Evolutionary conservation across 805 yeast genomes (phyloP).

Genomic region (Saturnispora bothae): DNA sequence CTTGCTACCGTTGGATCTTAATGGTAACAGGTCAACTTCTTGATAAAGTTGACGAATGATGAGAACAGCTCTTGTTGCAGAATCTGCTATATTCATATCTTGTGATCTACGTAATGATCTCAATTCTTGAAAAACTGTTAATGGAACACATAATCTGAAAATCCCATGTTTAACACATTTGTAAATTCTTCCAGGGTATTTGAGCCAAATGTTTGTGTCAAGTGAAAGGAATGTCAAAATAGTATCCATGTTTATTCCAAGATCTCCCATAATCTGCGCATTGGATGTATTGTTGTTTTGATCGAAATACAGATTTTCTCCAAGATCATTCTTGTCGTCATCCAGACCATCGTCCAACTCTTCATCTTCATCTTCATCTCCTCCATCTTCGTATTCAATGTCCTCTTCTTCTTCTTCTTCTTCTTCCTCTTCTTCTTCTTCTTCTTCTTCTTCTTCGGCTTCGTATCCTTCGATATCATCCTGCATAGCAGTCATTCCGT

Average conservation of each 20-base stretch:
- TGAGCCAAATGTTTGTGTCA: slow-evolving; percentile 74
- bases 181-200: slow-evolving; percentile 67
- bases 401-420: slow-evolving; percentile 3
- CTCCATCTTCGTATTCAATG: slow-evolving; percentile 3
- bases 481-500: too few relatives aligned
- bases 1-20: slow-evolving; percentile 59
- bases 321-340: neutral
- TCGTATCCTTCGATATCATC: slow-evolving; percentile 16
- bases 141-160: slow-evolving; percentile 53
- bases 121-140: slow-evolving; percentile 70
- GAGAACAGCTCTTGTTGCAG: slow-evolving; percentile 72
- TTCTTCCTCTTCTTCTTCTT: slow-evolving; percentile 9
- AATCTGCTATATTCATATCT: slow-evolving; percentile 66
- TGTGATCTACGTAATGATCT: slow-evolving; percentile 59
- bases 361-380: slow-evolving; percentile 4
- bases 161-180: slow-evolving; percentile 55
- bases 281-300: neutral
- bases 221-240: slow-evolving; percentile 47
- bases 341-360: slow-evolving; percentile 1
- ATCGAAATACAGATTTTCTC: too few relatives aligned
- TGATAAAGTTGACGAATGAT: slow-evolving; percentile 56
- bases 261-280: slow-evolving; percentile 29
- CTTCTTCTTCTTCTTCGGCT: slow-evolving; percentile 15
- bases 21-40: slow-evolving; percentile 45
- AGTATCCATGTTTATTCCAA: slow-evolving; percentile 49